A percentile compares a stretch with the other conserved stretches of the same genome.
Evolutionary conservation across 2,329 filamentous ascomycete species (phyloP).

Genomic region (Cladosporium sp.): DNA sequence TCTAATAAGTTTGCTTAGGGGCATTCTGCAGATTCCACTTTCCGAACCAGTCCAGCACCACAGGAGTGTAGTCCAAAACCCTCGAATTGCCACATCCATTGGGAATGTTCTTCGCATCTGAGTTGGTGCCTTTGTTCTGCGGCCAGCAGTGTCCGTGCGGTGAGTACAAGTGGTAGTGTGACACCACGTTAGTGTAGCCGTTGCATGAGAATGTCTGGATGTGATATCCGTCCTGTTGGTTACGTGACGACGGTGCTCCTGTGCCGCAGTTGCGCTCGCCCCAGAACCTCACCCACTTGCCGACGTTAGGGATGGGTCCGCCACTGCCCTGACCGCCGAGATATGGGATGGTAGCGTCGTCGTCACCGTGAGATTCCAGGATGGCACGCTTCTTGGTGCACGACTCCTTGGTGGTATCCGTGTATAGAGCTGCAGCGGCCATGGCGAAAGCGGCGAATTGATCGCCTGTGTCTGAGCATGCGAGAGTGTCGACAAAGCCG

Average conservation of each 20-base stretch:
- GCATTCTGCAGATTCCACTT: constrained; percentile 21
- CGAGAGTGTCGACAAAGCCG: constrained; percentile 44
- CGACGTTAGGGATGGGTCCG: constrained; percentile 19
- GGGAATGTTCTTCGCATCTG: constrained; percentile 17
- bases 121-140: constrained; percentile 20
- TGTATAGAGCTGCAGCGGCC: constrained; percentile 46
- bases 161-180: constrained; percentile 37
- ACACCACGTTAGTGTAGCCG: constrained; percentile 30
- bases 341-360: constrained; percentile 38
- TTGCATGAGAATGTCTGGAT: constrained; percentile 27
- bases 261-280: constrained; percentile 32
- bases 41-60: constrained; percentile 26
- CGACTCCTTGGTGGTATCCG: constrained; percentile 22
- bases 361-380: constrained; percentile 41
- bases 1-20: constrained; percentile 9
- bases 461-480: constrained; percentile 39
- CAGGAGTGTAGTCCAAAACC: constrained; percentile 24
- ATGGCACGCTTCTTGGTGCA: constrained; percentile 32
- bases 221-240: constrained; percentile 27
- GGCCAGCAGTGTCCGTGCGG: constrained; percentile 41
- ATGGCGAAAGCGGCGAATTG: constrained; percentile 50
- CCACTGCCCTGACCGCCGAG: constrained; percentile 27
- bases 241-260: constrained; percentile 22
- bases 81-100: constrained; percentile 13
- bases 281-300: constrained; percentile 36